phyloP scores from a whole-genome alignment of 2,329 filamentous ascomycete genomes.

The Thermothelomyces thermophilus region DNA sequence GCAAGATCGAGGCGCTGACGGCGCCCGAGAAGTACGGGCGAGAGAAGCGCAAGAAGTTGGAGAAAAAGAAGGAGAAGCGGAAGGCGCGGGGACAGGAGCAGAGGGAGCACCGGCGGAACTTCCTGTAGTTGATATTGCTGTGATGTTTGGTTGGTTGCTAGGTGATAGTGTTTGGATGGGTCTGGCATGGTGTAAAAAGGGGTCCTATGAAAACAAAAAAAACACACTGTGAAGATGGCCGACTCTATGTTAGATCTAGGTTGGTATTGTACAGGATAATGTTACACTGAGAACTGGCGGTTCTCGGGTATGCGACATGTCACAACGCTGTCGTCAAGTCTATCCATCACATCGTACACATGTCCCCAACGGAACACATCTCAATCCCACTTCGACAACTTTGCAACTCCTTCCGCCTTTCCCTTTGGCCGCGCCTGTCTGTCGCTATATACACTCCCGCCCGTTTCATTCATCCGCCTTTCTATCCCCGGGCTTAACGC shows the following conservation, averaged over 20 bases:
- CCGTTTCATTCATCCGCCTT: neutral
- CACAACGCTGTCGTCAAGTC: constrained; percentile 11
- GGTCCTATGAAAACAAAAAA: too few species aligned
- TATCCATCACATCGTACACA: constrained; percentile 1
- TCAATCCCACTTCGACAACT: neutral
- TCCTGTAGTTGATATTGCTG: constrained; percentile 35
- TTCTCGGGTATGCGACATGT: constrained; percentile 15
- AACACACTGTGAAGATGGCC: too few species aligned
- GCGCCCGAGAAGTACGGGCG: constrained; percentile 71
- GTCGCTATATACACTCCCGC: neutral
- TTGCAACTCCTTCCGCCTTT: neutral
- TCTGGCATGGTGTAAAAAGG: too few species aligned
- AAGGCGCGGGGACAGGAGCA: constrained; percentile 72
- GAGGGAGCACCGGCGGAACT: constrained; percentile 64
- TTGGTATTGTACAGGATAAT: constrained; percentile 7
- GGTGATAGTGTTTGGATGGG: neutral
- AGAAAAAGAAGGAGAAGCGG: constrained; percentile 74
- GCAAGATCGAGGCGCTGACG: constrained; percentile 79
- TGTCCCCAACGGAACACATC: too few species aligned
- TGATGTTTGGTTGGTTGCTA: neutral
- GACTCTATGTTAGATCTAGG: constrained; percentile 2
- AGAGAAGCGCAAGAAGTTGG: constrained; percentile 76
- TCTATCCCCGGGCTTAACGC: constrained; percentile 17
- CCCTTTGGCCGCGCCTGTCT: neutral
- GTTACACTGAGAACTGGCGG: constrained; percentile 2